Percentiles rank a stretch among this genome's conserved stretches.
Evolutionary conservation across 2,329 filamentous ascomycete genomes (phyloP).

Genomic region (Ceratocystis albifundus): DNA sequence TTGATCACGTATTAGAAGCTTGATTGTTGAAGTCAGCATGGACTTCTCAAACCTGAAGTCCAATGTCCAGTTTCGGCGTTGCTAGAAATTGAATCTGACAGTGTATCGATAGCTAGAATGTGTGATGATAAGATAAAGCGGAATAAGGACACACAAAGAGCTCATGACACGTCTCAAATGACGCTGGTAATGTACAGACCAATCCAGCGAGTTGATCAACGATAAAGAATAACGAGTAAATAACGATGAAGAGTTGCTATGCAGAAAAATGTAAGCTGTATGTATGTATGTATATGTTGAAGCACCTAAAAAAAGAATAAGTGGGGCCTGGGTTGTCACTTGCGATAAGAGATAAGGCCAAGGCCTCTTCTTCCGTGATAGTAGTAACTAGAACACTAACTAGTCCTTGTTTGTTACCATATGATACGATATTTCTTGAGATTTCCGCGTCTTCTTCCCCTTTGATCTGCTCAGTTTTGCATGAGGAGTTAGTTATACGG

Average conservation of each 20-base stretch:
- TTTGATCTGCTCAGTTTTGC: too few relatives aligned
- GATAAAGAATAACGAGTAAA: not conserved
- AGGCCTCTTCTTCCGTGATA: not conserved
- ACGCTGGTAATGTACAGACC: not conserved
- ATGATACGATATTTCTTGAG: too few relatives aligned
- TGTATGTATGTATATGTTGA: too few relatives aligned
- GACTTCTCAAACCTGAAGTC: not conserved
- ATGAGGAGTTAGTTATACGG: not conserved
- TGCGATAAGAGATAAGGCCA: conserved; percentile 1
- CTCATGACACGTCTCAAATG: not conserved
- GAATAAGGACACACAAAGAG: not conserved
- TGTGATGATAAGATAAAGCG: not conserved
- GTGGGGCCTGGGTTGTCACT: not conserved
- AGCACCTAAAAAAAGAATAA: conserved; percentile 7
- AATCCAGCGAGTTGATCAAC: not conserved
- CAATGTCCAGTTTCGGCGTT: not conserved
- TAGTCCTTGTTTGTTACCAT: too few relatives aligned
- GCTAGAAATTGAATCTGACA: not conserved
- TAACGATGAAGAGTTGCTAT: not conserved
- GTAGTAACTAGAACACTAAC: too few relatives aligned
- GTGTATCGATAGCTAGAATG: not conserved
- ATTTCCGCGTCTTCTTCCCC: too few relatives aligned
- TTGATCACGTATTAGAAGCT: not conserved
- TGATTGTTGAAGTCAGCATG: not conserved
- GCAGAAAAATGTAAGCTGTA: not conserved